Evolutionary conservation across 176 grass and related monocot species (phyloP), one percentile per base, ranked within the genome.

Genomic region (Saccharum spontaneum): DNA sequence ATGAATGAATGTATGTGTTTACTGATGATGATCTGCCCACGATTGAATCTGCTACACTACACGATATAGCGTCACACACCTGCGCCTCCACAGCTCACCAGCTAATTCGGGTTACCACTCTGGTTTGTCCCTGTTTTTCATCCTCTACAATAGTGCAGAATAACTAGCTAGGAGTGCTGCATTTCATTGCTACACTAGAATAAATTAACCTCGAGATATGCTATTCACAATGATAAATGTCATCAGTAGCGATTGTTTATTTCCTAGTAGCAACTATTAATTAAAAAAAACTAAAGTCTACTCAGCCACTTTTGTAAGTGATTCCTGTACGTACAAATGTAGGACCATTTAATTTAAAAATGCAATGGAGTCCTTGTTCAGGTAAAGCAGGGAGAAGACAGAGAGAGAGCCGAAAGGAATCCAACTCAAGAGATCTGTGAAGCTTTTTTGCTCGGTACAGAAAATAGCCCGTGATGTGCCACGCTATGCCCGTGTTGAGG

Each of bases 381-480:
- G 41, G 24, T 71, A 49, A 49, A 77, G 13, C 61, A 57, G 23
- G 23, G 60, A 28, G 37, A 45, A 45, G 37, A 38, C 14, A 59
- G 37, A 70, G 14, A 11, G 13, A 3, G 1, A 4, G 31, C 0
- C 1, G 15, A 33, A 60, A 82, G 5, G 73, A 52, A 71, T 77
- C 69, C 28, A 65, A 30, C 39, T 38, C 79, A 48, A 77, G 64
- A 88, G n/a, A n/a, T 69, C 73, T 71, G 50, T 83, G 64, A 78
- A 88, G n/a, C n/a, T 50, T 69, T 76, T 26, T 22, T 20, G 28
- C 20, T 54, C 1, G 3, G 9, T 49, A 46, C 71, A 87, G 63
- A 81, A 48, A 44, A 69, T n/a, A 12, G 49, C 86, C 77, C 26
- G 38, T 75, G 60, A 70, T 41, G 34, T 3, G 1, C 18, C 18